phyloP scores from a whole-genome alignment of 768 basidiomycete genomes.

The Rubroboletus pulcherrimus region DNA sequence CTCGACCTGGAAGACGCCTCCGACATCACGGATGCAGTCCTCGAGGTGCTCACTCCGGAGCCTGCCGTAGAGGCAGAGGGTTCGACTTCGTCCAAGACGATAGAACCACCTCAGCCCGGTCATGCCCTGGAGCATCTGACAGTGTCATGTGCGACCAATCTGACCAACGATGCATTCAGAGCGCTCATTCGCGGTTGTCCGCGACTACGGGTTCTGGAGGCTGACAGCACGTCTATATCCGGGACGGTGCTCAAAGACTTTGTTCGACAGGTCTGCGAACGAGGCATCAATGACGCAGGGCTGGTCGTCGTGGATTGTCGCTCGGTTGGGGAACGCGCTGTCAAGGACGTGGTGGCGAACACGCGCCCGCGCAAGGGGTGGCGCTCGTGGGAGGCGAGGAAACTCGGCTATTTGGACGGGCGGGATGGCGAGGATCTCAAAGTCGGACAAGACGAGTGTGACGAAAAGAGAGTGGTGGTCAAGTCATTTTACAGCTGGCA shows the following conservation, averaged over 20 bases:
- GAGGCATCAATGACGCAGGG: conserved; percentile 47
- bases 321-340: conserved; percentile 53
- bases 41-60: conserved; percentile 58
- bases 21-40: conserved; percentile 69
- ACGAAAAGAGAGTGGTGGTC: conserved; percentile 63
- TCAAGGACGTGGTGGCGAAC: conserved; percentile 55
- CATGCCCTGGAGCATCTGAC: conserved; percentile 68
- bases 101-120: conserved; percentile 45
- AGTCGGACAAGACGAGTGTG: conserved; percentile 79
- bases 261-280: conserved; percentile 49
- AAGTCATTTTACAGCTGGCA: conserved; percentile 89
- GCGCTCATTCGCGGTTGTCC: conserved; percentile 62
- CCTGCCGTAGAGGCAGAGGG: conserved; percentile 3
- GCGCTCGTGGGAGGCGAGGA: conserved; percentile 69
- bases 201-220: conserved; percentile 64
- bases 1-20: conserved; percentile 85
- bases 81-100: conserved; percentile 6
- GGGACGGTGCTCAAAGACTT: conserved; percentile 63
- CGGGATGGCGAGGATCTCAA: conserved; percentile 64
- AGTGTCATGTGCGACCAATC: conserved; percentile 60
- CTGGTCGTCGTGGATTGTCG: conserved; percentile 77
- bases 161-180: conserved; percentile 63
- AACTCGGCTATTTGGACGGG: conserved; percentile 66
- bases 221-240: conserved; percentile 75
- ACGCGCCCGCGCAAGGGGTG: conserved; percentile 73